Percentiles rank a stretch among this genome's conserved stretches.
phyloP scores from a whole-genome alignment of 2,329 filamentous ascomycete species.

The Alternaria novae-zelandiae region DNA sequence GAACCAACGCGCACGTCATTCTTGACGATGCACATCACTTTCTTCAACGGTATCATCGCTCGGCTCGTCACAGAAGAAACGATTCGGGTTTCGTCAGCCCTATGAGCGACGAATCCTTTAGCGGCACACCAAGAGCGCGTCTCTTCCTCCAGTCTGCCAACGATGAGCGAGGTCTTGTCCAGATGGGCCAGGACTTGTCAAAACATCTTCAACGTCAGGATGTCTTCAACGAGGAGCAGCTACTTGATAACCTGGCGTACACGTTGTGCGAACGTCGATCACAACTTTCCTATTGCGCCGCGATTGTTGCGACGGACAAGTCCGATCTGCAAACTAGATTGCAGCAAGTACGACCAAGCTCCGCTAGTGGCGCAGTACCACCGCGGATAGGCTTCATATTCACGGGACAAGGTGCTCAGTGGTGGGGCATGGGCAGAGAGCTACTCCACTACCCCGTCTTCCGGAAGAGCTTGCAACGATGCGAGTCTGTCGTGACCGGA shows the following conservation, averaged over 20 bases:
- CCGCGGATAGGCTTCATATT: slow-evolving; percentile 40
- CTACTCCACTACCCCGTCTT: slow-evolving; percentile 33
- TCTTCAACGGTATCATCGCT: background rate
- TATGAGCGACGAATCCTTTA: background rate
- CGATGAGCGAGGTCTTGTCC: slow-evolving; percentile 8
- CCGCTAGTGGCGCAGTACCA: background rate
- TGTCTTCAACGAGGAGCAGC: slow-evolving; percentile 5
- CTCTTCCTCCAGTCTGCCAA: slow-evolving; percentile 23
- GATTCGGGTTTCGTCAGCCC: slow-evolving; percentile 14
- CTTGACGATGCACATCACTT: slow-evolving; percentile 36
- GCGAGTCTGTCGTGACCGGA: slow-evolving; percentile 1
- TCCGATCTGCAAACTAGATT: slow-evolving; percentile 1
- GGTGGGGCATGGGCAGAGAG: slow-evolving; percentile 50
- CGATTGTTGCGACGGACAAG: slow-evolving; percentile 4
- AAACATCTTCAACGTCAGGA: slow-evolving; percentile 9
- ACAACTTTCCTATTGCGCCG: background rate
- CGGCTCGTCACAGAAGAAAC: background rate
- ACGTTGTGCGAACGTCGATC: slow-evolving; percentile 26
- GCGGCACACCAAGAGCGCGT: background rate
- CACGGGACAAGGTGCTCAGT: slow-evolving; percentile 55
- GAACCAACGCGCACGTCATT: slow-evolving; percentile 30
- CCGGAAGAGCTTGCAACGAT: slow-evolving; percentile 7
- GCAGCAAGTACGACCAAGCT: background rate
- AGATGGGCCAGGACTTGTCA: slow-evolving; percentile 25
- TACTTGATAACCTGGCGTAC: slow-evolving; percentile 23